Conservation (phyloP, 2,329 filamentous ascomycete species). For the Colletotrichum viniferum region DNA sequence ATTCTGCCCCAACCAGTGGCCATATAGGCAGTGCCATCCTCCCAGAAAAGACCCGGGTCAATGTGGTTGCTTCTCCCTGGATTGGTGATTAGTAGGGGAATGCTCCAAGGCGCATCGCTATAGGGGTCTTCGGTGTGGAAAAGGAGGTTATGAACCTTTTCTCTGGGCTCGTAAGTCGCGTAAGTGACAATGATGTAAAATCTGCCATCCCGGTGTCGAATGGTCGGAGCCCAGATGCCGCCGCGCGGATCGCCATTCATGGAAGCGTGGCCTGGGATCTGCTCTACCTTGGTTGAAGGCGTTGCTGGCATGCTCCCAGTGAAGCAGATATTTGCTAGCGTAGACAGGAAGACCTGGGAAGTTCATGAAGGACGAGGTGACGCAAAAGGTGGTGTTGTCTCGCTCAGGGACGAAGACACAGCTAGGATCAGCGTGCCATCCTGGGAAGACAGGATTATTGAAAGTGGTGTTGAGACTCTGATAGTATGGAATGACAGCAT, state of each 20-base stretch:
- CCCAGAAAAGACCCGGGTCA: neutral
- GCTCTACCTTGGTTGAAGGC: slow-evolving; percentile 43
- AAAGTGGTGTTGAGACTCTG: slow-evolving; percentile 24
- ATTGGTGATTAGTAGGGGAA: neutral
- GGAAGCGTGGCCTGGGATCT: slow-evolving; percentile 39
- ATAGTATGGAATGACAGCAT: neutral
- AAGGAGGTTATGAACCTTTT: neutral
- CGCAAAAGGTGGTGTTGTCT: slow-evolving; percentile 52
- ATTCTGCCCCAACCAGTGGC: neutral
- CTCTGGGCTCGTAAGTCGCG: neutral
- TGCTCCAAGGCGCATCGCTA: neutral
- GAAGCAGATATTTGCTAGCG: slow-evolving; percentile 26
- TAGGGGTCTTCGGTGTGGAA: neutral
- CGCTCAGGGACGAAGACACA: slow-evolving; percentile 41
- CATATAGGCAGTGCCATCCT: neutral
- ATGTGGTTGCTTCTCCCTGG: neutral
- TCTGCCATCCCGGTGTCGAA: neutral
- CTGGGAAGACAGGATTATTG: slow-evolving; percentile 51
- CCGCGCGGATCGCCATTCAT: slow-evolving; percentile 32
- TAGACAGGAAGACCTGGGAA: slow-evolving; percentile 59
- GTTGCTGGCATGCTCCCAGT: slow-evolving; percentile 24
- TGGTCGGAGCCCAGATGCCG: slow-evolving; percentile 52
- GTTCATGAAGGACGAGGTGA: slow-evolving; percentile 54
- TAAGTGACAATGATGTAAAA: neutral
- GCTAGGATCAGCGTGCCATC: slow-evolving; percentile 53